These are phyloP conservation scores for Myxozyma mucilagina DNA, from an alignment of 805 yeast species.

Conservation along the genomic window DNA sequence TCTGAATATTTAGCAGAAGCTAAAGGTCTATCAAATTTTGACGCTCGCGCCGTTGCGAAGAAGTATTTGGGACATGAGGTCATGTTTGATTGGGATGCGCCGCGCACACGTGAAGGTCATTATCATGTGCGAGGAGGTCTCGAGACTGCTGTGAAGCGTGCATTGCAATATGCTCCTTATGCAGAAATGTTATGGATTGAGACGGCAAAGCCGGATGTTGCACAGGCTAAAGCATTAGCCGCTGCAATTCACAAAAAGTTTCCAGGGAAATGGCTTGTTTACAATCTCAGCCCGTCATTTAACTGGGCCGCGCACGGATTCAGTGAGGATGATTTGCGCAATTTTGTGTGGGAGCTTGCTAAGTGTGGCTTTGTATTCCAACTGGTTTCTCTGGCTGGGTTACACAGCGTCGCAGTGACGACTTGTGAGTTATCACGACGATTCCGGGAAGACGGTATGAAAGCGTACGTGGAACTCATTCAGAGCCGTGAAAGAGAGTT, in stretches of 20 bases:
- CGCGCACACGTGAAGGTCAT: slow-evolving; percentile 60
- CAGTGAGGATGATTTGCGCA: slow-evolving; percentile 47
- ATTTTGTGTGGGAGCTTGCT: slow-evolving; percentile 56
- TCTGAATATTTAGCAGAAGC: slow-evolving; percentile 36
- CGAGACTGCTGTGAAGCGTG: slow-evolving; percentile 56
- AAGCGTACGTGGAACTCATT: slow-evolving; percentile 56
- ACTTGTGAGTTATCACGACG: slow-evolving; percentile 51
- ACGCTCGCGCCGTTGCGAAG: slow-evolving; percentile 34
- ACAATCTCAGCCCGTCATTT: slow-evolving; percentile 61
- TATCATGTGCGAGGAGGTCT: slow-evolving; percentile 52
- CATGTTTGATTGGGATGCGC: slow-evolving; percentile 60
- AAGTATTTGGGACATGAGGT: slow-evolving; percentile 40
- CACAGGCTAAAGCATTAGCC: slow-evolving; percentile 53
- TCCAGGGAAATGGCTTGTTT: slow-evolving; percentile 59
- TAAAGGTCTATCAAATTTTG: slow-evolving; percentile 37
- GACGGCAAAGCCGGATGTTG: slow-evolving; percentile 58
- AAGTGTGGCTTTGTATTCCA: slow-evolving; percentile 59
- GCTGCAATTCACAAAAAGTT: slow-evolving; percentile 47
- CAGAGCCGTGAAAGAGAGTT: slow-evolving; percentile 50
- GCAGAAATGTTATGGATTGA: slow-evolving; percentile 64
- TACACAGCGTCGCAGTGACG: slow-evolving; percentile 55
- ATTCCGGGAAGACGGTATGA: slow-evolving; percentile 57
- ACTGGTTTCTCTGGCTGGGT: slow-evolving; percentile 60
- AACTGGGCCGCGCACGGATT: slow-evolving; percentile 63
- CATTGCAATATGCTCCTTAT: slow-evolving; percentile 56